A percentile compares a stretch with the other conserved stretches of the same genome.
These are phyloP conservation scores for Diospyros kaki DNA, from an alignment of 148 eudicot species.

Conservation along the genomic window DNA sequence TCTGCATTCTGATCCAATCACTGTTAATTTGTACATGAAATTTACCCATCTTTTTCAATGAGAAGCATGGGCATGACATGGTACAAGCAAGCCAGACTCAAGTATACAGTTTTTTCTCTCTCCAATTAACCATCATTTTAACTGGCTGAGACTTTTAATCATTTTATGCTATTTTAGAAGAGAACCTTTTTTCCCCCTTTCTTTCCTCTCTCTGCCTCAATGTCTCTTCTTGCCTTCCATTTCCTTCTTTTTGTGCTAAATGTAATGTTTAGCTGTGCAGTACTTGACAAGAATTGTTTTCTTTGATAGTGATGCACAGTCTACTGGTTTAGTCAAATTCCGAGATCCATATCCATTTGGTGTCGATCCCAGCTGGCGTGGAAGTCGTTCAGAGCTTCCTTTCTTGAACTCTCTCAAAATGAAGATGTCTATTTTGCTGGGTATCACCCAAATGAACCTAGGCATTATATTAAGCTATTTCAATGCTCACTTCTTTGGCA, in stretches of 20 bases:
- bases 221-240: not conserved
- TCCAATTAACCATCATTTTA: not conserved
- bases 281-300: not conserved
- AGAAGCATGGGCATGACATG: not conserved
- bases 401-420: slow-evolving; percentile 92
- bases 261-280: not conserved
- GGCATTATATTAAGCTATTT: slow-evolving; percentile 90
- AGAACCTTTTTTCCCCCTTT: not conserved
- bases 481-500: slow-evolving; percentile 76
- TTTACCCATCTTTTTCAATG: not conserved
- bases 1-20: not conserved
- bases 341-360: slow-evolving; percentile 96
- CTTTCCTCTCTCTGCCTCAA: not conserved
- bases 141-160: not conserved
- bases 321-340: slow-evolving; percentile 73
- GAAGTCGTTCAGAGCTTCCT: slow-evolving; percentile 97
- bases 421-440: slow-evolving; percentile 99
- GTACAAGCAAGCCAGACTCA: not conserved
- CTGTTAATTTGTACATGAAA: too few species aligned
- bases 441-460: slow-evolving; percentile 86
- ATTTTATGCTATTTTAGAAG: not conserved
- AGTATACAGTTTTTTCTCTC: not conserved
- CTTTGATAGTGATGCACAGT: slow-evolving; percentile 64
- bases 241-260: too few species aligned
- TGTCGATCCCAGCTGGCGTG: slow-evolving; percentile 98